Evolutionary conservation across 805 yeast species (phyloP), one percentile per base, ranked within the genome.

Genomic region (Pichia phayaonensis): DNA sequence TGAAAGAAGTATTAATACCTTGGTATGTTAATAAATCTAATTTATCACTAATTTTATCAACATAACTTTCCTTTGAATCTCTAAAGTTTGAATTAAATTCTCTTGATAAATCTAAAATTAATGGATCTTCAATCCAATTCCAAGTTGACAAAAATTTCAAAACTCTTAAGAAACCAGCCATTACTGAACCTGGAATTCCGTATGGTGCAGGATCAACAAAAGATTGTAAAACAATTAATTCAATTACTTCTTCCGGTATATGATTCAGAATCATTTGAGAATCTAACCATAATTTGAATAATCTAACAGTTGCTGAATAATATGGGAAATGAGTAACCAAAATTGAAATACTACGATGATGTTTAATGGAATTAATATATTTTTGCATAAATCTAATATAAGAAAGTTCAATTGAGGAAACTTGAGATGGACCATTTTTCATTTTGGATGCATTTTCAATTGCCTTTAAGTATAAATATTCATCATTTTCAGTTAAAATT

Each of bases 101-200:
- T 51, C 74, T 81, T 15, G 84, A 81, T 57, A 88, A 69, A 61
- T 94, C 97, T 53, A 94, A 68, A 48, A 90, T 78, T 54, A 94
- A 69, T 1, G 96, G 85, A 44, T 84, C 89, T 55, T 86, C 95
- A 59, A 80, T 84, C 99, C 99, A 94, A 65, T 94, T 90, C 99
- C 99, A 94, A 42, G 68, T 69, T 24, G 95, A 76, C 43, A 94
- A 65, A 59, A 84, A 86, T 44, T 78, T 72, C 39, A 94, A 64
- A 13, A 83, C 76, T 52, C 94, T 82, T 52, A 87, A 70, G 63
- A 94, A 89, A 7, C 96, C 99, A 49, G 84, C 76, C 54, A 81
- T 83, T 10, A 84, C 81, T 49, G 92, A 82, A 26, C 84, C 79
- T 3, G 99, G 98, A 2, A 80, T 76, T 1, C 80, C 74, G 68